Conservation (phyloP, 176 grass and related monocot species). For the Dactylis glomerata region DNA sequence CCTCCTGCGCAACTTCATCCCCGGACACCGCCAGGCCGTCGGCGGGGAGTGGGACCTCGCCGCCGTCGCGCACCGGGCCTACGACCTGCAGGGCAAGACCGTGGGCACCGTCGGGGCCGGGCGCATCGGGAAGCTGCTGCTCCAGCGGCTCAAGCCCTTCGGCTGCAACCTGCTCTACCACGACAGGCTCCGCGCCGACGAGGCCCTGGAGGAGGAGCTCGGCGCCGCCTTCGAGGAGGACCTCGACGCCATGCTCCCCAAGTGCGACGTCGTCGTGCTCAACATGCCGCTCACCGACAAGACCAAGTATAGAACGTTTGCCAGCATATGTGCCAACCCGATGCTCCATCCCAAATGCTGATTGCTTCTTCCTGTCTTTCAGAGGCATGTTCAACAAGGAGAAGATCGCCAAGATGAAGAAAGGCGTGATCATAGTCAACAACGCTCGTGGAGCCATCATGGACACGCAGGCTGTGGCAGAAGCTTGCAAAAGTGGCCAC, state of each 20-base stretch:
- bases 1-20: conserved; percentile 54
- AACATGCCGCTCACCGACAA: conserved; percentile 60
- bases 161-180: conserved; percentile 46
- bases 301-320: conserved; percentile 18
- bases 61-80: conserved; percentile 37
- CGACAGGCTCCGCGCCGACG: conserved; percentile 24
- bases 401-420: conserved; percentile 79
- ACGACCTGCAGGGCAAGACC: conserved; percentile 52
- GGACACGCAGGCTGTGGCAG: conserved; percentile 67
- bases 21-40: conserved; percentile 24
- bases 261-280: conserved; percentile 52
- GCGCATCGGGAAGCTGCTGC: conserved; percentile 14
- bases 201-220: conserved; percentile 34
- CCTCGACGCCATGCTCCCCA: conserved; percentile 53
- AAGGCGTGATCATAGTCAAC: conserved; percentile 70
- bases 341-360: background rate
- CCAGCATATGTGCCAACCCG: no score
- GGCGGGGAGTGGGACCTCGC: conserved; percentile 51
- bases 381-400: conserved; percentile 81
- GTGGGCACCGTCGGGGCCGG: conserved; percentile 55
- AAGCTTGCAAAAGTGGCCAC: conserved; percentile 61
- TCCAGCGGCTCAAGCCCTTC: conserved; percentile 34
- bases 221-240: conserved; percentile 42
- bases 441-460: conserved; percentile 82
- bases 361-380: conserved; percentile 27